A percentile compares a stretch with the other conserved stretches of the same genome.
Conservation (phyloP, 805 yeast species). For the Lipomyces mesembrius region DNA sequence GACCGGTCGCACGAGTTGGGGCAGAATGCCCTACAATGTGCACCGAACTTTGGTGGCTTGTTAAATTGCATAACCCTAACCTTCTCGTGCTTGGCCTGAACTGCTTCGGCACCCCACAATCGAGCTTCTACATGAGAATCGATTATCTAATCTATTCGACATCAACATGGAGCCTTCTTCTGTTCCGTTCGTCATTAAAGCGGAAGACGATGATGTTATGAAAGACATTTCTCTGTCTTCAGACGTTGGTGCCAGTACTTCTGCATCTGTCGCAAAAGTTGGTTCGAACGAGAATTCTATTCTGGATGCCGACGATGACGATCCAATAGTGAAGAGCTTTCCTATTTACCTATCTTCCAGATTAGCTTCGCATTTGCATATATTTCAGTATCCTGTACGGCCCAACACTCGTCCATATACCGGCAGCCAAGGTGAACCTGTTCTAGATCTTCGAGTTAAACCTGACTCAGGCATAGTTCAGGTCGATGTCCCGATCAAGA, state of each 20-base stretch:
- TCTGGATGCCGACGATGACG: constrained; percentile 47
- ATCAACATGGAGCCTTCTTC: constrained; percentile 7
- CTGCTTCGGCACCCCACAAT: neutral
- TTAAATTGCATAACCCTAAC: too few relatives aligned
- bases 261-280: neutral
- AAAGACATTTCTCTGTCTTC: neutral
- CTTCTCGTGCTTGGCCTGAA: too few relatives aligned
- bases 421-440: constrained; percentile 47
- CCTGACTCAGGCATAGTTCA: constrained; percentile 67
- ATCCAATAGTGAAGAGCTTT: constrained; percentile 63
- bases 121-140: constrained; percentile 1
- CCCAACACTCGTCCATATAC: constrained; percentile 51
- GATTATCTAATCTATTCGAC: constrained; percentile 8
- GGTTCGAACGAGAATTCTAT: constrained; percentile 2
- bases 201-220: constrained; percentile 16
- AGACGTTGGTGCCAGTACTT: neutral
- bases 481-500: constrained; percentile 75
- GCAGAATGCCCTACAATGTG: too few relatives aligned
- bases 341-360: constrained; percentile 56
- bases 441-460: constrained; percentile 60
- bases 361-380: constrained; percentile 46
- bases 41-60: too few relatives aligned
- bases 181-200: constrained; percentile 16
- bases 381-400: constrained; percentile 68
- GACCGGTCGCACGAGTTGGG: too few relatives aligned